Conservation (phyloP, 495 filamentous ascomycete genomes). For the Neohortaea acidophila region DNA sequence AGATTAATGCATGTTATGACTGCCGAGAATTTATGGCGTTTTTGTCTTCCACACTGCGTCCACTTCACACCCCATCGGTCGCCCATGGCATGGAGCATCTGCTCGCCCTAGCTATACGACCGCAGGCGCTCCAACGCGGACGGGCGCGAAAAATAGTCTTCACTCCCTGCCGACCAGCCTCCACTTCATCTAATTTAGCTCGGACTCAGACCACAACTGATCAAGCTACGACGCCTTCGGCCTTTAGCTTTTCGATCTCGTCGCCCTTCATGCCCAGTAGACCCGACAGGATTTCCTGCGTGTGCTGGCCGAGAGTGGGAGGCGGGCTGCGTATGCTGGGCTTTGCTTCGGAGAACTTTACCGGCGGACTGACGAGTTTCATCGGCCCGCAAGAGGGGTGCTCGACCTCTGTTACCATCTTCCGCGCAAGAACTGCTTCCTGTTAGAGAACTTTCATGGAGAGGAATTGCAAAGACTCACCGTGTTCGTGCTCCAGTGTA, state of each 20-base stretch:
- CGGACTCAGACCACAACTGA: slow-evolving; percentile 21
- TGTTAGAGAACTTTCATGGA: neutral
- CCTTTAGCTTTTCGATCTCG: slow-evolving; percentile 47
- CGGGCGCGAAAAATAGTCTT: too few species aligned
- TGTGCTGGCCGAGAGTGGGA: slow-evolving; percentile 82
- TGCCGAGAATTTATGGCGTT: too few species aligned
- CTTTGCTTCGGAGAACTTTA: slow-evolving; percentile 78
- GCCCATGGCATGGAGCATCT: too few species aligned
- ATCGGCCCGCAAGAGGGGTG: slow-evolving; percentile 72
- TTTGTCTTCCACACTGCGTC: too few species aligned
- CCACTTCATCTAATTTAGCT: too few species aligned
- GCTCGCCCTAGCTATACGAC: too few species aligned
- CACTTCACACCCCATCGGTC: too few species aligned
- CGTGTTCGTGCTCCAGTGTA: slow-evolving; percentile 71
- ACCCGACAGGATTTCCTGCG: slow-evolving; percentile 61
- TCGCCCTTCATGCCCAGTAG: slow-evolving; percentile 46
- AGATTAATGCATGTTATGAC: too few species aligned
- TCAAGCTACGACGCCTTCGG: slow-evolving; percentile 58
- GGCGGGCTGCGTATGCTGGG: slow-evolving; percentile 67
- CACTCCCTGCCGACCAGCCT: too few species aligned
- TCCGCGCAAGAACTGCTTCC: slow-evolving; percentile 51
- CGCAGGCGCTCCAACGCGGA: too few species aligned
- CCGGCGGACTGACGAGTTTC: slow-evolving; percentile 83
- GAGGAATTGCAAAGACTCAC: slow-evolving; percentile 25
- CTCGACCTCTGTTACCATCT: slow-evolving; percentile 78